Evolutionary conservation across 306 rosid species (phyloP).

Genomic region (Malus asiatica): DNA sequence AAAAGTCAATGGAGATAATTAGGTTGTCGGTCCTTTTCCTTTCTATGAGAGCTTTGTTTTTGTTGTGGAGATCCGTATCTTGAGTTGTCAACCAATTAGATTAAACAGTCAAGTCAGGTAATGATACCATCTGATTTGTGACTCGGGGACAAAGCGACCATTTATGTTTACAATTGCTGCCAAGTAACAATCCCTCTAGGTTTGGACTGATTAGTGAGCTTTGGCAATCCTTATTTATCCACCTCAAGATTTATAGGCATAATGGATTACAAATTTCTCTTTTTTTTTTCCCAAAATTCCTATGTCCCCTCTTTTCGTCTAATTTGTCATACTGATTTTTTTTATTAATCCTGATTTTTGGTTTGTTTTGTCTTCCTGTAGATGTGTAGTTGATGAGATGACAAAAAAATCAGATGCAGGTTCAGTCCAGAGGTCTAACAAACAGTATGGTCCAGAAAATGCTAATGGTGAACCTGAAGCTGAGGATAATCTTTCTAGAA

Average conservation of each 20-base stretch:
- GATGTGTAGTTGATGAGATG: slow-evolving; percentile 56
- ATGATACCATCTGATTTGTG: neutral
- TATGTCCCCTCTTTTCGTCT: slow-evolving; percentile 16
- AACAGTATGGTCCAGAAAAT: slow-evolving; percentile 30
- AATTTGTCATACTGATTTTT: neutral
- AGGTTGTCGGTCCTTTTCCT: slow-evolving; percentile 4
- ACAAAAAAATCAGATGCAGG: slow-evolving; percentile 34
- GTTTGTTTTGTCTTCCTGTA: slow-evolving; percentile 28
- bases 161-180: neutral
- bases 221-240: neutral
- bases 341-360: slow-evolving; percentile 11
- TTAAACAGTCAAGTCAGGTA: neutral
- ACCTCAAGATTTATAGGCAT: neutral
- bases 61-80: neutral
- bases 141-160: neutral
- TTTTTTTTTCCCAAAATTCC: slow-evolving; percentile 13
- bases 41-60: neutral
- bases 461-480: slow-evolving; percentile 26
- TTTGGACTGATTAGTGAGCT: neutral
- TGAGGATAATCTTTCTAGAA: slow-evolving; percentile 49
- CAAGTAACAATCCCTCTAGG: neutral
- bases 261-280: slow-evolving; percentile 8
- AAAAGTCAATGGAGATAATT: neutral
- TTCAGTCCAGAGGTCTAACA: slow-evolving; percentile 25
- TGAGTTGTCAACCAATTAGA: neutral